Conservation (phyloP, 2,329 filamentous ascomycete species). For the Phialophora expanda region DNA sequence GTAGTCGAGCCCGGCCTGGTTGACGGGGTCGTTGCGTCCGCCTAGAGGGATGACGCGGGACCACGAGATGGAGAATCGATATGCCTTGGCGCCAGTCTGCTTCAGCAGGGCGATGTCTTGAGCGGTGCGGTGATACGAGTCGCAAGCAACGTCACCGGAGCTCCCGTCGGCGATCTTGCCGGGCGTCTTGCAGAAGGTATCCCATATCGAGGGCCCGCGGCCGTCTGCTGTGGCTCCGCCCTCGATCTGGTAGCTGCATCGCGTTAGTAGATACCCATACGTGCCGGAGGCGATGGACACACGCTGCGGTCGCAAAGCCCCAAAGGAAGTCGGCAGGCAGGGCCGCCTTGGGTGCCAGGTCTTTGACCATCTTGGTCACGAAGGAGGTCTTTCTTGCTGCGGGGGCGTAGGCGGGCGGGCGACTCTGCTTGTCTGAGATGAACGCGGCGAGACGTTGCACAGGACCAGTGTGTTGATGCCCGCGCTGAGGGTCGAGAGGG, state of each 20-base stretch:
- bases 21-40: slow-evolving; percentile 79
- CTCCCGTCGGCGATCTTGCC: slow-evolving; percentile 82
- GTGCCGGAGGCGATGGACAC: slow-evolving; percentile 43
- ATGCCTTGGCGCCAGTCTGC: slow-evolving; percentile 71
- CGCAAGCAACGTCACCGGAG: slow-evolving; percentile 78
- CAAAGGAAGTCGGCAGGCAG: slow-evolving; percentile 74
- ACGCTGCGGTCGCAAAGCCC: slow-evolving; percentile 81
- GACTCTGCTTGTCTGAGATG: background rate
- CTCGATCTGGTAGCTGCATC: slow-evolving; percentile 81
- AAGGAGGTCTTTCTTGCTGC: background rate
- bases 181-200: slow-evolving; percentile 79
- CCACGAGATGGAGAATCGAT: slow-evolving; percentile 85
- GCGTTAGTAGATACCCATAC: slow-evolving; percentile 10
- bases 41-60: slow-evolving; percentile 84
- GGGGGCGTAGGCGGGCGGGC: background rate
- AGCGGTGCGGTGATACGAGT: slow-evolving; percentile 79
- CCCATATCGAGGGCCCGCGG: slow-evolving; percentile 84
- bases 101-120: slow-evolving; percentile 81
- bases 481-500: too few relatives aligned
- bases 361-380: slow-evolving; percentile 30
- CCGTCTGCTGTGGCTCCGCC: slow-evolving; percentile 76
- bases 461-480: background rate
- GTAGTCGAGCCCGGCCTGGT: slow-evolving; percentile 75
- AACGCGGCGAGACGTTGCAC: slow-evolving; percentile 1
- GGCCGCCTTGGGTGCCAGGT: slow-evolving; percentile 40